Conservation (phyloP, 441 rosid species). For the Erodium texanum region DNA sequence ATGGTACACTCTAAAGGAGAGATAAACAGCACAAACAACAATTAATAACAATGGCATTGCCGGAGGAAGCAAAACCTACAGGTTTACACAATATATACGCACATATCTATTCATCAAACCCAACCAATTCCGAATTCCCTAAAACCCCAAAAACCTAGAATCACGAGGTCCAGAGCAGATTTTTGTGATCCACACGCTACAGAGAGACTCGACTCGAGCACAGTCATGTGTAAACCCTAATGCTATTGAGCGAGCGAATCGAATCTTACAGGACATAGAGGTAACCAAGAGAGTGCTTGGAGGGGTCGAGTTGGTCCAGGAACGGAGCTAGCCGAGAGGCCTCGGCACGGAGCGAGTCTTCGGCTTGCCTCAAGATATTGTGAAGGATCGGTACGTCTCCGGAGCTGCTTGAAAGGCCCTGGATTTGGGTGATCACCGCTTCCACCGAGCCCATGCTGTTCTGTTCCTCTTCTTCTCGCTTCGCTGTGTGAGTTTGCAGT, state of each 20-base stretch:
- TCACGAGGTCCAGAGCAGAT: background rate
- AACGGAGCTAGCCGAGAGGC: conserved; percentile 37
- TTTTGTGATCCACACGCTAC: background rate
- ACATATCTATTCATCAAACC: background rate
- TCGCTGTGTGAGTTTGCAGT: background rate
- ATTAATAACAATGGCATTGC: background rate
- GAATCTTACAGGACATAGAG: conserved; percentile 63
- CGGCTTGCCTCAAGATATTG: conserved; percentile 45
- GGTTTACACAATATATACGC: background rate
- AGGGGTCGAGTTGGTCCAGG: conserved; percentile 79
- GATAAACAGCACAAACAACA: background rate
- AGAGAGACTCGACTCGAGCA: background rate
- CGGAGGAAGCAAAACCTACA: background rate
- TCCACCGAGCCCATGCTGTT: conserved; percentile 42
- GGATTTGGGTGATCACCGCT: conserved; percentile 62
- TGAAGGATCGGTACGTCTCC: conserved; percentile 56
- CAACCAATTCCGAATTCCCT: background rate
- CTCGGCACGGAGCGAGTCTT: conserved; percentile 51
- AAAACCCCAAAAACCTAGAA: background rate
- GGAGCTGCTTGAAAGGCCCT: conserved; percentile 55
- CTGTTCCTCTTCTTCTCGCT: background rate
- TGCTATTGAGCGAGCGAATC: background rate
- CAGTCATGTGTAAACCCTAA: background rate
- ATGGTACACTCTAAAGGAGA: background rate
- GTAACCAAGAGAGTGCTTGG: conserved; percentile 83